These are phyloP conservation scores for Annulohypoxylon maeteangense DNA, from an alignment of 495 filamentous ascomycete species.

Conservation along the genomic window DNA sequence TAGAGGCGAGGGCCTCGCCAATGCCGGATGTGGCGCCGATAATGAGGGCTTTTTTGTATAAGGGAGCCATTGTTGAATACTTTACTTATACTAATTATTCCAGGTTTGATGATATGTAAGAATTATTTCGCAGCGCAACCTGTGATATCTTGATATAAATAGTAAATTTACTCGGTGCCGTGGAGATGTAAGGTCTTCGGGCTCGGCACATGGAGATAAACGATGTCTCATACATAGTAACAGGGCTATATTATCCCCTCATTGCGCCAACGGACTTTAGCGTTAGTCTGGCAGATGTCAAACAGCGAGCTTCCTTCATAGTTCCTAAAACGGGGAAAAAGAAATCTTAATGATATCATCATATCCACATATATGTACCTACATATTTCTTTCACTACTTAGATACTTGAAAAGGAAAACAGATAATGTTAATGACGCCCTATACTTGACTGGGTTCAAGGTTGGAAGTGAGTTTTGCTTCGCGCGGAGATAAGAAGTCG, in stretches of 20 bases:
- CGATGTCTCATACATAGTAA: neutral
- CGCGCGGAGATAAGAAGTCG: neutral
- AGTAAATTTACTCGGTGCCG: neutral
- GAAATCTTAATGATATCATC: neutral
- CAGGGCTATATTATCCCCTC: neutral
- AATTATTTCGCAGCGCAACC: neutral
- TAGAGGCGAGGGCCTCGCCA: constrained; percentile 67
- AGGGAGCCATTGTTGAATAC: constrained; percentile 57
- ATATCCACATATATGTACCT: neutral
- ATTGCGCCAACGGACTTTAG: neutral
- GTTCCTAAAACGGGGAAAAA: neutral
- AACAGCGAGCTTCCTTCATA: neutral
- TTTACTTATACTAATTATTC: neutral
- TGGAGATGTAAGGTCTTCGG: neutral
- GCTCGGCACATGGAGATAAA: constrained; percentile 25
- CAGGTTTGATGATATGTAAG: no score
- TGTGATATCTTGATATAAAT: neutral
- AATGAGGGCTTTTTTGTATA: constrained; percentile 71
- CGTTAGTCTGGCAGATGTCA: neutral
- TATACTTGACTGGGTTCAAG: neutral
- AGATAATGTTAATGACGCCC: neutral
- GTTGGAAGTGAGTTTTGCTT: neutral
- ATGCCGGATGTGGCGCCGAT: constrained; percentile 77
- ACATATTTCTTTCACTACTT: neutral
- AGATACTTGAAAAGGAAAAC: neutral